Conservation (phyloP, 163 green algal species). For the Chloromonas sp. region DNA sequence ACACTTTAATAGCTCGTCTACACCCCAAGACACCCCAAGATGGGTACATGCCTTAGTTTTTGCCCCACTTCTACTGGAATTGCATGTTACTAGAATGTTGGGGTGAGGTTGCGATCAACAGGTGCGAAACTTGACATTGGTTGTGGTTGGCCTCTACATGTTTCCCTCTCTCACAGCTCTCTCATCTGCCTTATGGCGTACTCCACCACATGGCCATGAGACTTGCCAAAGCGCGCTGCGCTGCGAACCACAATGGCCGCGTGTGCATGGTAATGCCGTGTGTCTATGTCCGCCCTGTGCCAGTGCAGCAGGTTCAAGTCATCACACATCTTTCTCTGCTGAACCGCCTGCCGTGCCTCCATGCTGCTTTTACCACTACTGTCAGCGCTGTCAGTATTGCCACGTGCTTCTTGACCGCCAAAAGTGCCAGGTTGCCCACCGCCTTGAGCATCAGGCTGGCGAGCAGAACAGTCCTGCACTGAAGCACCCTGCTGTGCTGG, state of each 20-base stretch:
- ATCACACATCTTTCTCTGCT: background rate
- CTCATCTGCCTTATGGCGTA: slow-evolving; percentile 21
- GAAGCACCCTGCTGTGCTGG: no score
- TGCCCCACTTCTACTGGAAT: no score
- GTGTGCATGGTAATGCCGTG: slow-evolving; percentile 4
- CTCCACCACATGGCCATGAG: slow-evolving; percentile 22
- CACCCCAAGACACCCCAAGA: no score
- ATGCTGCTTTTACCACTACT: background rate
- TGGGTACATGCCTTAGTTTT: no score
- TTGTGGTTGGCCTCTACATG: no score
- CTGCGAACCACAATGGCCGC: slow-evolving; percentile 36
- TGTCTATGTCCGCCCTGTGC: slow-evolving; percentile 1
- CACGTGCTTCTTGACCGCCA: background rate
- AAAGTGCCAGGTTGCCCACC: no score
- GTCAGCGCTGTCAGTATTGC: background rate
- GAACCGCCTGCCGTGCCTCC: background rate
- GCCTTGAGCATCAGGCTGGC: no score
- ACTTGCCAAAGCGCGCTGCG: slow-evolving; percentile 8
- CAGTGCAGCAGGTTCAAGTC: slow-evolving; percentile 3
- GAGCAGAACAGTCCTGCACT: no score
- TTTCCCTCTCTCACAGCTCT: background rate
- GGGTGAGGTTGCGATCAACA: no score
- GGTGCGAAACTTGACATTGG: no score
- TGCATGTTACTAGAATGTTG: no score
- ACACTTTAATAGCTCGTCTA: no score